Percentiles rank a stretch among this genome's conserved stretches.
Evolutionary conservation across 331 rosid species (phyloP).

Genomic region (Pyracantha coccinea): DNA sequence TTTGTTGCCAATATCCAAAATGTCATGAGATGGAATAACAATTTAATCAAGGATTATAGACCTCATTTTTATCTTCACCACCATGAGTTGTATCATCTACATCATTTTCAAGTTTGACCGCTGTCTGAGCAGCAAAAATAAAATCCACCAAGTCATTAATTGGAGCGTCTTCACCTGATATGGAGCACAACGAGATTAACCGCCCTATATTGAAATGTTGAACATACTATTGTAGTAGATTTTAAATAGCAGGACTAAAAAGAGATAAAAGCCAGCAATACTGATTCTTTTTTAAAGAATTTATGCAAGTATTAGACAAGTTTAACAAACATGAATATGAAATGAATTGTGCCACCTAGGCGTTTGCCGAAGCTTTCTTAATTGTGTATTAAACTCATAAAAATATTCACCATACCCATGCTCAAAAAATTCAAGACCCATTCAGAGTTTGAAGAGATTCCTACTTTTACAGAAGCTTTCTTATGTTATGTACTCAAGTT

Average conservation of each 20-base stretch:
- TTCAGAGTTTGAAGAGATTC: not conserved
- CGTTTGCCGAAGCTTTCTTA: not conserved
- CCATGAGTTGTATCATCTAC: constrained; percentile 29
- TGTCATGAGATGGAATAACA: not conserved
- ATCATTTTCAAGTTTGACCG: constrained; percentile 52
- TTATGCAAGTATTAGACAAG: not conserved
- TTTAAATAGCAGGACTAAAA: not conserved
- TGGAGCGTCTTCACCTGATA: constrained; percentile 66
- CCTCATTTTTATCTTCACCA: constrained; percentile 52
- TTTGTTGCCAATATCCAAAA: not conserved
- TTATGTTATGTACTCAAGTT: not conserved
- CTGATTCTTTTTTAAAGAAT: not conserved
- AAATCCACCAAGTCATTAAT: constrained; percentile 72
- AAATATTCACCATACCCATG: not conserved
- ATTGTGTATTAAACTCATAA: not conserved
- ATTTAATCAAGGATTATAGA: constrained; percentile 12
- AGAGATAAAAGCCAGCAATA: not conserved
- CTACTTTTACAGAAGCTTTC: not conserved
- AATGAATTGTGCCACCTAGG: not conserved
- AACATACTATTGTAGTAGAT: not conserved
- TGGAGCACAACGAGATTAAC: constrained; percentile 10
- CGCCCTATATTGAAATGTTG: not conserved
- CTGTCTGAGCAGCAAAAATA: constrained; percentile 76
- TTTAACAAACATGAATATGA: not conserved
- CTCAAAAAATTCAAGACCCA: not conserved